Conservation (phyloP, 495 filamentous ascomycete genomes). For the Tuber calosporum region DNA sequence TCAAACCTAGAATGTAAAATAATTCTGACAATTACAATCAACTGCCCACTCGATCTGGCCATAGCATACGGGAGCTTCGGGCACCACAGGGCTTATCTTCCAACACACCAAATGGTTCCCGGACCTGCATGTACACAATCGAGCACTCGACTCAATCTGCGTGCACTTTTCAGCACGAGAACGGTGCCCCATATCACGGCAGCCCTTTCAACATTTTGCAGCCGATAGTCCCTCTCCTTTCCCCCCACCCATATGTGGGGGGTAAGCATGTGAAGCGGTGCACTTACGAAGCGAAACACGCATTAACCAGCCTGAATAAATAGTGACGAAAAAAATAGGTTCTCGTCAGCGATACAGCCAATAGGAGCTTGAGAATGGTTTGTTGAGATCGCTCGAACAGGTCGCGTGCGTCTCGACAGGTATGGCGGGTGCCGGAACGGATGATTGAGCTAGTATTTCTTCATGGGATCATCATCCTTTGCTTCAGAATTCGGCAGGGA, state of each 20-base stretch:
- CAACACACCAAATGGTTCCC: neutral
- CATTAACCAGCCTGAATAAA: conserved; percentile 16
- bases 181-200: neutral
- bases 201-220: conserved; percentile 10
- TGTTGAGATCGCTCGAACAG: conserved; percentile 25
- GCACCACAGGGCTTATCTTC: neutral
- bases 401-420: conserved; percentile 34
- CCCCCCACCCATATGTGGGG: conserved; percentile 8
- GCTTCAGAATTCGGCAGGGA: conserved; percentile 34
- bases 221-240: conserved; percentile 19
- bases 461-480: conserved; percentile 31
- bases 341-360: conserved; percentile 23
- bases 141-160: neutral
- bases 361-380: conserved; percentile 22
- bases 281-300: conserved; percentile 8
- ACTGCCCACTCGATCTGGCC: neutral
- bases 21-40: neutral
- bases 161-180: neutral
- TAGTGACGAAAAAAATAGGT: conserved; percentile 24
- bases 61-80: neutral
- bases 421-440: conserved; percentile 28
- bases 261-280: conserved; percentile 22
- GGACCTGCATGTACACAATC: neutral
- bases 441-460: conserved; percentile 18
- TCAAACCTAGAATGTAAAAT: neutral